Percentiles rank a stretch among this genome's conserved stretches.
These are phyloP conservation scores for Yarrowia divulgata DNA, from an alignment of 805 yeast genomes.

Conservation along the genomic window DNA sequence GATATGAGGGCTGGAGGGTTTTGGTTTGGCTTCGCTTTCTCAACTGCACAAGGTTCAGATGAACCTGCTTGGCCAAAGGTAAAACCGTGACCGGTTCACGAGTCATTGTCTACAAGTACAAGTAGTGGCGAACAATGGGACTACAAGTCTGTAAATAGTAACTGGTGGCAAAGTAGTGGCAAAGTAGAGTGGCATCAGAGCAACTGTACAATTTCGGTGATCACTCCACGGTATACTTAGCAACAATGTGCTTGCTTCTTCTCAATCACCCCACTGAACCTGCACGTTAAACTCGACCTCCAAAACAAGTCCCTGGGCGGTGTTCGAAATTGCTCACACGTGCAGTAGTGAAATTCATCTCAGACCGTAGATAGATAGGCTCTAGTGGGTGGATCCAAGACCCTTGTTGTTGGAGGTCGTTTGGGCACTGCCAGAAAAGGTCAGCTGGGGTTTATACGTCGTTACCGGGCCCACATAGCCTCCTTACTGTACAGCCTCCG, in stretches of 20 bases:
- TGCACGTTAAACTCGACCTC: conserved; percentile 13
- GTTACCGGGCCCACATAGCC: too few relatives aligned
- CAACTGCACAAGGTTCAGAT: conserved; percentile 7
- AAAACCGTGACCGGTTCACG: conserved; percentile 2
- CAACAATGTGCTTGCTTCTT: too few relatives aligned
- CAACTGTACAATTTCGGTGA: too few relatives aligned
- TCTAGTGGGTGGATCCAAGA: too few relatives aligned
- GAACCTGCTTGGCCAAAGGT: conserved; percentile 36
- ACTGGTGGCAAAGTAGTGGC: neutral
- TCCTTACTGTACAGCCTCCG: neutral
- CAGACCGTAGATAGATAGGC: conserved; percentile 11
- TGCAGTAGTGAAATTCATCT: conserved; percentile 27
- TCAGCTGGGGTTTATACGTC: too few relatives aligned
- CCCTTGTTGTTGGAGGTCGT: too few relatives aligned
- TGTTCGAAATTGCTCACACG: conserved; percentile 36
- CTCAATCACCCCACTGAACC: conserved; percentile 22
- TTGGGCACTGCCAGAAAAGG: too few relatives aligned
- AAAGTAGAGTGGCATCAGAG: too few relatives aligned
- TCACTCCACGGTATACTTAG: too few relatives aligned
- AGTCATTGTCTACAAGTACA: neutral
- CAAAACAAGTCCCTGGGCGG: conserved; percentile 5
- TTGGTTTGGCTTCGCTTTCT: conserved; percentile 26
- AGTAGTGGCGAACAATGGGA: neutral
- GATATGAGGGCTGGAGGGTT: conserved; percentile 29
- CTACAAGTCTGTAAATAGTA: too few relatives aligned